Base-by-base conservation (phyloP, 192 early-diverging fungal species). In the Coemansia sp. region DNA sequence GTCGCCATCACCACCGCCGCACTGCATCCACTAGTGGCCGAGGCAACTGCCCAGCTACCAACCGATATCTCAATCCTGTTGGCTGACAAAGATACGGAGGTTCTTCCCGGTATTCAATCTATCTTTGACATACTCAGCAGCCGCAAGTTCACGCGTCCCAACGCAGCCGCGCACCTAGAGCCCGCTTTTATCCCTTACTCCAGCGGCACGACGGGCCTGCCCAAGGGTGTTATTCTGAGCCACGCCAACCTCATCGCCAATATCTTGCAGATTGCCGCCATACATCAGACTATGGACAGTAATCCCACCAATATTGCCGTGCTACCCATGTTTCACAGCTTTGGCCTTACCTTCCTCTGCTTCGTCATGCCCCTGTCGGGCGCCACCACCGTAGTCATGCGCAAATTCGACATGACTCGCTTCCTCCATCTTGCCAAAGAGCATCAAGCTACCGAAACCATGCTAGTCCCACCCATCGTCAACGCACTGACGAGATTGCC, bases 221-320 rank as follows among this genome's bases (percentile, higher is more conserved):
- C 89, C 35, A 97, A 97, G 72, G 93, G 93, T 59, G 92, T 96
- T 6, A 84, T 85, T 68, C 86, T 89, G 19, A 93, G 88, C 7
- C 93, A 95, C 60, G 67, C 61, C 37, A 95, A 94, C 78, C 81
- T 95, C 34, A 85, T 92, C 10, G 82, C 91, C 11, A 93, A 94
- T 74, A 72, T 88, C 7, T 4, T 40, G 37, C 54, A 57, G 35
- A 57, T 57, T 14, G 35, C 33, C 33, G 14, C 54, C 31, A 33
- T 57, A 33, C 54, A 57, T 8, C 54, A 34, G 16, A 57, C 54
- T 33, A n/a, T 14, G 2, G 16, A 31, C 33, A 17, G 3, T 3
- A 24, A n/a, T 17, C 31, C 31, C 16, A 40, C 59, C 9, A 60
- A 16, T 19, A 19, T 73, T 24, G 66, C 67, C 3, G 62, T 78